Evolutionary conservation across 2,329 filamentous ascomycete genomes (phyloP).

Genomic region (Oidium heveae): DNA sequence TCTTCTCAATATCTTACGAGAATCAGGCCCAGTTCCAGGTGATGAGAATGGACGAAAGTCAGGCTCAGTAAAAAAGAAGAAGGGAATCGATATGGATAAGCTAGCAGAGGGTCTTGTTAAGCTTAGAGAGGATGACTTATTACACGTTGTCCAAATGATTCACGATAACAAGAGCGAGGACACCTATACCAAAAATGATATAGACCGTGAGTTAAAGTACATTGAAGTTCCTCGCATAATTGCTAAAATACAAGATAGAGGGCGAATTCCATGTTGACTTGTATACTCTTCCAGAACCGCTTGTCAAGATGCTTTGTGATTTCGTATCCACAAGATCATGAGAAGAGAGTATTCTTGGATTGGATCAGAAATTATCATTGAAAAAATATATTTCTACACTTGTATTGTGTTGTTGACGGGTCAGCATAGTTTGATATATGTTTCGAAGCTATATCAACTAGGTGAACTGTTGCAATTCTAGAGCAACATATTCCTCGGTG

Average conservation of each 20-base stretch:
- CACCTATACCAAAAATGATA: slow-evolving; percentile 91
- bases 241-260: slow-evolving; percentile 23
- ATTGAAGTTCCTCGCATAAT: background rate
- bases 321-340: slow-evolving; percentile 23
- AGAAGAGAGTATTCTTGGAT: background rate
- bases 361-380: background rate
- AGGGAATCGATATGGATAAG: slow-evolving; percentile 74
- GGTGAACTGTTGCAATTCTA: too few relatives aligned
- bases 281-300: slow-evolving; percentile 75
- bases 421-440: background rate
- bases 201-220: slow-evolving; percentile 45
- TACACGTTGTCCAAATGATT: slow-evolving; percentile 92
- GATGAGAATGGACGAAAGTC: slow-evolving; percentile 43
- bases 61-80: slow-evolving; percentile 36
- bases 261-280: slow-evolving; percentile 97
- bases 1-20: slow-evolving; percentile 53
- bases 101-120: slow-evolving; percentile 76
- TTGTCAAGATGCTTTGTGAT: slow-evolving; percentile 91
- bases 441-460: background rate
- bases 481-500: too few relatives aligned
- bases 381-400: background rate
- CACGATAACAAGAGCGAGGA: slow-evolving; percentile 89
- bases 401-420: background rate
- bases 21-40: slow-evolving; percentile 65
- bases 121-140: slow-evolving; percentile 73